Base-by-base conservation (phyloP, 768 basidiomycete genomes). In the Termitomyces sp. region DNA sequence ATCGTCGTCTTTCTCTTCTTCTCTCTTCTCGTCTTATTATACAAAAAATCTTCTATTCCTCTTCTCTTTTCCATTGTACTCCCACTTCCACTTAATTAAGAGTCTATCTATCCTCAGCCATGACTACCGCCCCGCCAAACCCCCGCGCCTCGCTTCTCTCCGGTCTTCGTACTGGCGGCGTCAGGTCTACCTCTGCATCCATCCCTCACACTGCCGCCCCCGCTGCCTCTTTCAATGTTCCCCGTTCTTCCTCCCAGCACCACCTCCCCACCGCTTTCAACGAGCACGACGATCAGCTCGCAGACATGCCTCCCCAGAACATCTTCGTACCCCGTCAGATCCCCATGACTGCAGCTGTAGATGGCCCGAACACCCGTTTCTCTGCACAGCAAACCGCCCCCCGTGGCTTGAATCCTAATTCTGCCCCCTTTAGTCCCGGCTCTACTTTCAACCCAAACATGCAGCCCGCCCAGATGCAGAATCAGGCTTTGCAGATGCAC, bases 161-260 rank as follows among this genome's bases (percentile, higher is more conserved):
- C 59, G 90, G 89, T 64, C 90, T 94, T 67, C 88, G 92, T 69
- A 94, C 92, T 54, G 92, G 92, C 69, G 92, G 92, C 49, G 92
- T 94, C 59, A 88, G 92, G 64, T 86, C 91, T n/a, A 67, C 79
- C 46, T 88, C 89, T 56, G 70, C 71, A 56, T 68, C 72, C 50
- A 71, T 82, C 20, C 88, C 90, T 42, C 85, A 88, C 71, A 86
- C 87, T 47, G 86, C 89, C 55, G 83, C 84, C 26, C 84, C 86
- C 24, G 69, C 76, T 42, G 76, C 76, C 54, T 73, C 84, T 37
- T 90, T 90, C 79, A 83, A 82, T 68, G 65, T 89, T 51, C 78
- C 84, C 58, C 83, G 82, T 61, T 82, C 83, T 67, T 63, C 78
- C 48, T 72, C 78, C 39, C 69, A 78, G 55, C 74, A 80, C 62